Base-by-base conservation (phyloP, 2,329 filamentous ascomycete species). In the Aspergillus sp. region DNA sequence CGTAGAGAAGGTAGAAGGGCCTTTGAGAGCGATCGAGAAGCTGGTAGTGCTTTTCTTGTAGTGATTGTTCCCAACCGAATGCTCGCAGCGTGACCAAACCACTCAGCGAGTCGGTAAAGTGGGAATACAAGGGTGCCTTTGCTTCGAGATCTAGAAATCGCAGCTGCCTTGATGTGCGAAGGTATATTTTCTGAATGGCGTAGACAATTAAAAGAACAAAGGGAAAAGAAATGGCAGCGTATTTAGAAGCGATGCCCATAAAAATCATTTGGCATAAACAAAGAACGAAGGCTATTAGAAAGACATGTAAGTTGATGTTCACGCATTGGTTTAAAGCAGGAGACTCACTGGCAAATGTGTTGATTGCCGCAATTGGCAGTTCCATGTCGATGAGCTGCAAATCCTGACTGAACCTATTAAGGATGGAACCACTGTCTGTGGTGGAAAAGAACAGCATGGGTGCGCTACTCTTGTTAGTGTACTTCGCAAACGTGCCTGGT, bases 131-230 rank as follows among this genome's bases (percentile, higher is more conserved):
- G 0, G 84, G 84, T 1, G 81, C 81, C 62, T 87, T 87, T 1
- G 82, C 79, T 66, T 88, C 86, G 1, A 88, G 77, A 46, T 88
- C 85, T 11, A 88, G 68, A 19, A 86, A 76, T 49, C 85, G 78
- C 7, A 88, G 68, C 66, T 88, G 85, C 0, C 84, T 74, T 0
- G 84, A 87, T 0, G 85, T 88, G 0, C 82, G 77, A 2, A 88
- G 76, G 62, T 88, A 88, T 49, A 85, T 78, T 52, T 76, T 81
- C 60, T 87, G 84, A 0, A 87, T 68, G 2, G 75, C 58, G 55
- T 80, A 87, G 1, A 86, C 59, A 0, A 79, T 59, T 0, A 65
- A 69, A 8, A 78, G 58, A 2, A 86, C 64, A 3, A 82, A 68
- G 0, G 84, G 84, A 56, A 86, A 82, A 0, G 75, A 73, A 21